phyloP scores from a whole-genome alignment of 2,329 filamentous ascomycete genomes.

The Penicillium nordicum region DNA sequence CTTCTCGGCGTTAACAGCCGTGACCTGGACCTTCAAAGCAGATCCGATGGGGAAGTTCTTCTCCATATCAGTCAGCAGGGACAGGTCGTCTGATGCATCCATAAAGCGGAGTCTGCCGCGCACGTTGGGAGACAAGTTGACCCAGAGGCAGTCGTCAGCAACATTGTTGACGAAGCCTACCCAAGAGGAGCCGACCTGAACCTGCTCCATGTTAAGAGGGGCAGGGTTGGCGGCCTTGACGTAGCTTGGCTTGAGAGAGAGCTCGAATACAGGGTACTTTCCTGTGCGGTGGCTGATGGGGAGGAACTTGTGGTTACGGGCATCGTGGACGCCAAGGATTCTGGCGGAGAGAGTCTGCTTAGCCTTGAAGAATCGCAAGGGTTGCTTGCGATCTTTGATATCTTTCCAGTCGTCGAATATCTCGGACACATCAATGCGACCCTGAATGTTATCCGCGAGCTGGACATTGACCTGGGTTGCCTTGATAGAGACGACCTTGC shows the following conservation, averaged over 20 bases:
- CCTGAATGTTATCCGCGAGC: constrained; percentile 80
- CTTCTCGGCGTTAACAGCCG: constrained; percentile 67
- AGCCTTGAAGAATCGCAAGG: constrained; percentile 68
- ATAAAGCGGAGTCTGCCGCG: constrained; percentile 77
- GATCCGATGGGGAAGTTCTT: constrained; percentile 87
- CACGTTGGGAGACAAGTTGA: constrained; percentile 83
- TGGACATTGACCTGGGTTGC: constrained; percentile 89
- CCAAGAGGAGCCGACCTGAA: constrained; percentile 68
- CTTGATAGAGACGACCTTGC: constrained; percentile 77
- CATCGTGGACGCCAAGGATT: constrained; percentile 83
- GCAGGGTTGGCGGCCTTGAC: constrained; percentile 54
- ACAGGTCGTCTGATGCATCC: constrained; percentile 83
- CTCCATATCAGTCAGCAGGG: constrained; percentile 69
- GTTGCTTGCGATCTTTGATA: constrained; percentile 76
- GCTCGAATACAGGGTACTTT: constrained; percentile 76
- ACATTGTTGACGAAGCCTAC: constrained; percentile 91
- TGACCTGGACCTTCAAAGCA: constrained; percentile 75
- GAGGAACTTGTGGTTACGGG: constrained; percentile 83
- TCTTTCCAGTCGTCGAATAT: constrained; percentile 85
- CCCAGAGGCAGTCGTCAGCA: constrained; percentile 75
- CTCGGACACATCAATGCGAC: constrained; percentile 90
- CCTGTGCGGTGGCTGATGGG: constrained; percentile 82
- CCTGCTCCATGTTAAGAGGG: constrained; percentile 66
- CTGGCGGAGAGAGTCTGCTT: constrained; percentile 71
- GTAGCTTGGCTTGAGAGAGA: constrained; percentile 72